Base-by-base conservation (phyloP, 805 yeast genomes). In the Ogataea trehaloabstinens region DNA sequence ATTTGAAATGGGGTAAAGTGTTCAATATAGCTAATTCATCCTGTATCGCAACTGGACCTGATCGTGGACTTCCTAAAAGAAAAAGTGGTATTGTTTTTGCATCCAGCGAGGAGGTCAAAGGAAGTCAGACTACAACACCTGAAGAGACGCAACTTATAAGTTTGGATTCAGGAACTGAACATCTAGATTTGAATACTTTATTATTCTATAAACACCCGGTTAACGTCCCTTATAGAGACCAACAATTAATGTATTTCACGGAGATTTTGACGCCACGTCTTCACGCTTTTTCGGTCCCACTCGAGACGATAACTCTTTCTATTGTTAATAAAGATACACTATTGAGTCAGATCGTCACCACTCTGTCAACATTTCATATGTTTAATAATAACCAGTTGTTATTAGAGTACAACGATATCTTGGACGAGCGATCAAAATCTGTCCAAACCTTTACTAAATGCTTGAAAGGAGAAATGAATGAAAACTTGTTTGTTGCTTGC, bases 1-100 rank as follows among this genome's bases (percentile, higher is more conserved):
- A 58, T 20, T 51, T 73, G 20, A 68, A 72, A 20, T 73, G 76
- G 74, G 67, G 71, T 11, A 63, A 63, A 28, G 62, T 66, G n/a
- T 46, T 61, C 32, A 62, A 65, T 2, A 46, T 68, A 25, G 20
- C 42, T 11, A 15, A 16, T 17, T 7, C 22, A 7, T 13, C 12
- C 21, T 30, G 8, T 17, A n/a, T 13, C 10, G 7, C 19, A 6
- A 10, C 22, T 17, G 12, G 33, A 11, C 8, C 21, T 7, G 13
- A 13, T 6, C 32, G 34, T 31, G 13, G 21, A 29, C 31, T 34
- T 31, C 28, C 17, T 24, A 7, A 21, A 18, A 12, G 31, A 25
- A 7, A 16, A 27, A 27, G 30, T 16, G 30, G 30, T 7, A 27
- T n/a, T 16, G 11, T 22, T 12, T 8, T 22, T 8, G 25, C 12